Base-by-base conservation (phyloP, 176 grass and related monocot genomes). In the Phoenix roebelenii region DNA sequence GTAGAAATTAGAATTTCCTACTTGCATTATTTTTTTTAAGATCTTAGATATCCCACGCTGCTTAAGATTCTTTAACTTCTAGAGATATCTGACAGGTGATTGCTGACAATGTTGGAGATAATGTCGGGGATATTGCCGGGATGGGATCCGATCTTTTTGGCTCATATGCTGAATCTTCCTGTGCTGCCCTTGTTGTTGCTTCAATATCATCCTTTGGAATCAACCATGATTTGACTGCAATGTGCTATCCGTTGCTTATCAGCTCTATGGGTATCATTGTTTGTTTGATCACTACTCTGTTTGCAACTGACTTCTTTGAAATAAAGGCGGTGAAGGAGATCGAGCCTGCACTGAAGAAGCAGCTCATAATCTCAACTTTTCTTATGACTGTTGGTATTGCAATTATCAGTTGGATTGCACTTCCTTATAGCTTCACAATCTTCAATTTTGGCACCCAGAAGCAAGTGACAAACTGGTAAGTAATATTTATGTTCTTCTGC, bases 61-160 rank as follows among this genome's bases (percentile, higher is more conserved):
- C 35, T 14, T 12, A 10, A 44, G 35, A 44, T 44, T 44, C 7
- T 9, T 44, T 44, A 44, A 44, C 35, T 44, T 9, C 10, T 14
- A 44, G 7, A 30, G 35, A 44, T 14, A 44, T 44, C 35, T 14
- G 10, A 44, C 71, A 94, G 89, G 89, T 94, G 66, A 94, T 94
- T 54, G 89, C 84, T 68, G 84, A 94, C 23, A 94, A 94, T 23
- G 89, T 94, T 3, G 89, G 89, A 70, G 89, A 94, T 81, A 94
- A 94, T 74, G 89, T 94, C 58, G 89, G 89, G 29, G 89, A 94
- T 69, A 94, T 88, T 54, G 89, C 89, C 52, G 89, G 89, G 62
- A 94, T 94, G 89, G 89, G 89, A 72, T 94, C 89, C 58, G 89
- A 94, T 61, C 84, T 94, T 59, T 94, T 94, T 49, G 89, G 89